Base-by-base conservation (phyloP, 2,329 filamentous ascomycete species). In the Venturia asperata region DNA sequence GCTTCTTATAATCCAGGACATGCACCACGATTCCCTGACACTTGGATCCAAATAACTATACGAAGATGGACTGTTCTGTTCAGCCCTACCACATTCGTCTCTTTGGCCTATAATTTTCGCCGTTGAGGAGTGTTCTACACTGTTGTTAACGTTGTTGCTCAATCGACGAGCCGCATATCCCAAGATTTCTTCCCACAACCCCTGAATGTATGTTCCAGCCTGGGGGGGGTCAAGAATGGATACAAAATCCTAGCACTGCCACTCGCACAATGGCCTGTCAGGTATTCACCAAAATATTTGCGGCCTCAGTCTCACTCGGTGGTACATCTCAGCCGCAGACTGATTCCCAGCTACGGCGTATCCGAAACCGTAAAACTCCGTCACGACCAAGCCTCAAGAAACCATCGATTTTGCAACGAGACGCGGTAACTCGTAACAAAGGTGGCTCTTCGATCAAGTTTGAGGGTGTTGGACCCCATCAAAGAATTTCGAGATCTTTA, bases 321-420 rank as follows among this genome's bases (percentile, higher is more conserved):
- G 17, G 9, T n/a, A 41, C n/a, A 13, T 61, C 60, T 43, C 60
- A 61, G 60, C 60, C 60, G 60, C 60, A 61, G n/a, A 34, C 42
- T 45, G 21, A n/a, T 27, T 19, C 24, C n/a, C 19, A 43, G 37
- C 37, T 61, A 61, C 60, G 60, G 60, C 37, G 39, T 27, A 27
- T 37, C 60, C 60, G 60, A 61, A 58, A 2, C 17, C 52, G 52
- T 58, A 37, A 58, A 24, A 21, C 19, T n/a, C 13, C 30, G 52
- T 34, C 60, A 61, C 24, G 1, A 61, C n/a, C 39, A 10, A 21
- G 42, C 19, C 3, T 24, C 15, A 27, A 43, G 7, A 27, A 42
- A 17, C 9, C 34, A 42, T 43, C 37, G 3, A 39, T 13, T 27
- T 45, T 34, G n/a, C 37, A 61, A 21, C 37, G 19, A 24, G 42